Conservation (phyloP, 2,329 filamentous ascomycete species). For the Apiospora koreana region DNA sequence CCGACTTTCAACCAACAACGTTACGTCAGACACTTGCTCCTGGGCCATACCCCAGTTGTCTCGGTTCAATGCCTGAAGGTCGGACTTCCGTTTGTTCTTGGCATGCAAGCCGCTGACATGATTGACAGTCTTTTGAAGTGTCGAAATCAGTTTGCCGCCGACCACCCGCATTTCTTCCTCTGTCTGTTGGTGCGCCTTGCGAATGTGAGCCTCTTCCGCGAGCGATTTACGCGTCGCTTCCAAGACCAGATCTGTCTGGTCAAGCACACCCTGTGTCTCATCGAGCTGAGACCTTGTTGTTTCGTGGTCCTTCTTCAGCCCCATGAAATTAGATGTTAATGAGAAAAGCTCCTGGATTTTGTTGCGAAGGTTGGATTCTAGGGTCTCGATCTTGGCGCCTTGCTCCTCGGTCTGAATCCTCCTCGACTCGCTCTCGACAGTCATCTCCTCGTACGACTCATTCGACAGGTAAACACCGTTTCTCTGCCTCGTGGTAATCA, state of each 20-base stretch:
- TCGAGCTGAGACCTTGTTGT: slow-evolving; percentile 70
- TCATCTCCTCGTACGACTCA: slow-evolving; percentile 88
- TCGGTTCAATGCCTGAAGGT: slow-evolving; percentile 79
- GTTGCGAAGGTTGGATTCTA: slow-evolving; percentile 87
- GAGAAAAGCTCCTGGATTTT: slow-evolving; percentile 92
- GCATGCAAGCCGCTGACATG: slow-evolving; percentile 82
- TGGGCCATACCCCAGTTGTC: slow-evolving; percentile 78
- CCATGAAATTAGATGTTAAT: slow-evolving; percentile 83
- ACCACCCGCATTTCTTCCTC: slow-evolving; percentile 75
- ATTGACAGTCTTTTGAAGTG: slow-evolving; percentile 73
- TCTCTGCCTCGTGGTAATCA: slow-evolving; percentile 88
- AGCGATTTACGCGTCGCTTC: slow-evolving; percentile 74
- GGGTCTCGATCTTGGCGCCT: slow-evolving; percentile 84
- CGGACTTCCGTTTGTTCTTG: slow-evolving; percentile 83
- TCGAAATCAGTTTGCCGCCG: slow-evolving; percentile 75
- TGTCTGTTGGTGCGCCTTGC: slow-evolving; percentile 83
- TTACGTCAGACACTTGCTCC: slow-evolving; percentile 74
- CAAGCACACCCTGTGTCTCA: slow-evolving; percentile 77
- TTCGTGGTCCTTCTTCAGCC: slow-evolving; percentile 87
- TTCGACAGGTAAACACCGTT: slow-evolving; percentile 94
- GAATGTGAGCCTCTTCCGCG: slow-evolving; percentile 75
- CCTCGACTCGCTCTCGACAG: slow-evolving; percentile 86
- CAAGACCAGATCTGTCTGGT: slow-evolving; percentile 85
- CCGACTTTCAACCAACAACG: slow-evolving; percentile 72
- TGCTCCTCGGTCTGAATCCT: slow-evolving; percentile 92